Conservation (phyloP, 306 rosid species). For the Pyrus pyrifolia region DNA sequence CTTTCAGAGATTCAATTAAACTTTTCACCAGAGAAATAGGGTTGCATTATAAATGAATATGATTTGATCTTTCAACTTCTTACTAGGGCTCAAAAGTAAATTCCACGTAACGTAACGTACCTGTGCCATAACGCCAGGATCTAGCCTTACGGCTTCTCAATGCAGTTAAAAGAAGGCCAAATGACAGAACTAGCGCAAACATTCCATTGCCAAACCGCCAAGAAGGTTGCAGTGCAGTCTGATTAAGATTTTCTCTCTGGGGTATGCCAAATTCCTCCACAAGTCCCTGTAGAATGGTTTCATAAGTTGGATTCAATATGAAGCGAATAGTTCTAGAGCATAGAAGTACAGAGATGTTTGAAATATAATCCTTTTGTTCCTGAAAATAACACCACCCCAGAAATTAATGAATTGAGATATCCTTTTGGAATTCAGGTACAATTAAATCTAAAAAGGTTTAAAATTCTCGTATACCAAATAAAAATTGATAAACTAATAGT, state of each 20-base stretch:
- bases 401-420: neutral
- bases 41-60: neutral
- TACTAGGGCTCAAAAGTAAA: neutral
- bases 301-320: constrained; percentile 4
- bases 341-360: neutral
- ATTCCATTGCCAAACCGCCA: constrained; percentile 98
- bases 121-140: constrained; percentile 96
- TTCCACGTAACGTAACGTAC: constrained; percentile 30
- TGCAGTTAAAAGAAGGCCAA: constrained; percentile 84
- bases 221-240: constrained; percentile 50
- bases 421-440: neutral
- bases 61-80: neutral
- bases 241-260: constrained; percentile 42
- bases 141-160: constrained; percentile 88
- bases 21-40: neutral
- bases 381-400: neutral
- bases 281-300: constrained; percentile 55
- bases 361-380: neutral
- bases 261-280: constrained; percentile 84
- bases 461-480: neutral
- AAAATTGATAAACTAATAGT: neutral
- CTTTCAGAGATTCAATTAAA: constrained; percentile 5
- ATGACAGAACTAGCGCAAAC: constrained; percentile 90
- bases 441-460: neutral
- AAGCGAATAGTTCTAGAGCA: constrained; percentile 6